These are phyloP conservation scores for Pichia eremophila DNA, from an alignment of 805 yeast genomes.

Conservation along the genomic window DNA sequence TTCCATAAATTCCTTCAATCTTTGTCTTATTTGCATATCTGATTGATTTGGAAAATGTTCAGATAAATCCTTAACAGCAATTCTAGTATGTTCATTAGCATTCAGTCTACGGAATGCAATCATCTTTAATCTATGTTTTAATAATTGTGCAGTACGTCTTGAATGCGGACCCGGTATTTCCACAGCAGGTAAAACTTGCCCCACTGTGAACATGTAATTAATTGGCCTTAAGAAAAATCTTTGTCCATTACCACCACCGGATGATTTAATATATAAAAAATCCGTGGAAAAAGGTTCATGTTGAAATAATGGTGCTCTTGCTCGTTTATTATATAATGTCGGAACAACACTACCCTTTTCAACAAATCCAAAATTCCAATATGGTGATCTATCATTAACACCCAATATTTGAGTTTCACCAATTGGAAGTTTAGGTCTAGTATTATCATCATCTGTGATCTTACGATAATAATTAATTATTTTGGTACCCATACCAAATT, in stretches of 20 bases:
- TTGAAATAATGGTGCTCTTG: conserved; percentile 85
- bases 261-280: conserved; percentile 68
- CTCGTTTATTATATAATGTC: conserved; percentile 82
- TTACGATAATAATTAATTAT: conserved; percentile 89
- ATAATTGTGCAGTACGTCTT: conserved; percentile 86
- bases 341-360: conserved; percentile 93
- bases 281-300: conserved; percentile 77
- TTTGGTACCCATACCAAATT: conserved; percentile 94
- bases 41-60: conserved; percentile 93
- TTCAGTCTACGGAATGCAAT: conserved; percentile 83
- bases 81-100: conserved; percentile 59
- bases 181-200: conserved; percentile 86
- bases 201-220: conserved; percentile 73
- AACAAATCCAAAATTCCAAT: conserved; percentile 97
- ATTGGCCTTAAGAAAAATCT: conserved; percentile 61
- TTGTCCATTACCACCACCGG: conserved; percentile 65
- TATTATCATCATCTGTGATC: conserved; percentile 64
- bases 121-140: conserved; percentile 87
- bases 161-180: conserved; percentile 98
- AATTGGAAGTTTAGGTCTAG: conserved; percentile 77
- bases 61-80: conserved; percentile 80
- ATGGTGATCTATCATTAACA: conserved; percentile 93
- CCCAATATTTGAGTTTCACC: conserved; percentile 96
- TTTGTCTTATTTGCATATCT: conserved; percentile 93
- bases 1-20: conserved; percentile 95